Base-by-base conservation (phyloP, 2,329 filamentous ascomycete species). In the Aureobasidium sp. region DNA sequence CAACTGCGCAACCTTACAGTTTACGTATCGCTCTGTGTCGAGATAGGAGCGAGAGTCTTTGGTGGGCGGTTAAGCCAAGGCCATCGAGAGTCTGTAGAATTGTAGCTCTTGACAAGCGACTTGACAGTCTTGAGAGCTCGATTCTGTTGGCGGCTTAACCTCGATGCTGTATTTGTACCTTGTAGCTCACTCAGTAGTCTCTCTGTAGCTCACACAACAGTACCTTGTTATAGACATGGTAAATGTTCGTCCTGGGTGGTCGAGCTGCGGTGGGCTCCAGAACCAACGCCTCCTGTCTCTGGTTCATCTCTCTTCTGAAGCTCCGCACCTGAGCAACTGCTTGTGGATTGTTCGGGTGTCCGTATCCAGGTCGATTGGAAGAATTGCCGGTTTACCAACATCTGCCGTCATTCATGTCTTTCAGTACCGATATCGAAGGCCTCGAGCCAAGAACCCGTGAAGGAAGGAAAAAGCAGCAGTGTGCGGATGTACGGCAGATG, bases 401-500 rank as follows among this genome's bases (percentile, higher is more conserved):
- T 40, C 31, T 57, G 40, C 53, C 53, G 53, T 35, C 40, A 37
- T 45, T 46, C 40, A 9, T 15, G 53, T 35, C 19, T 17, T 37
- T 21, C 53, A 46, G 40, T 57, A 57, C 53, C 53, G 53, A 57
- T 57, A 23, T 46, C 40, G 17, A 46, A 11, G 25, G 19, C 25
- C 43, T 29, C 53, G 35, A 43, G 53, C 53, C 53, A 27, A 57
- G 19, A 35, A 29, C 46, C 53, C n/a, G 53, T 57, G 40, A 46
- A 33, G 53, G 53, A 27, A 46, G 11, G 33, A 17, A 57, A 31
- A 33, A 37, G 37, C 29, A 35, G 42, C 21, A 31, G 29, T 31
- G 25, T 49, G 45, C 45, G 45, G 27, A 29, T 19, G 45, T 6
- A 27, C 55, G 55, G 55, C 55, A 58, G 55, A 58, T 58, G 55